These are phyloP conservation scores for Fusarium sp. DNA, from an alignment of 2,329 filamentous ascomycete genomes.

Conservation along the genomic window DNA sequence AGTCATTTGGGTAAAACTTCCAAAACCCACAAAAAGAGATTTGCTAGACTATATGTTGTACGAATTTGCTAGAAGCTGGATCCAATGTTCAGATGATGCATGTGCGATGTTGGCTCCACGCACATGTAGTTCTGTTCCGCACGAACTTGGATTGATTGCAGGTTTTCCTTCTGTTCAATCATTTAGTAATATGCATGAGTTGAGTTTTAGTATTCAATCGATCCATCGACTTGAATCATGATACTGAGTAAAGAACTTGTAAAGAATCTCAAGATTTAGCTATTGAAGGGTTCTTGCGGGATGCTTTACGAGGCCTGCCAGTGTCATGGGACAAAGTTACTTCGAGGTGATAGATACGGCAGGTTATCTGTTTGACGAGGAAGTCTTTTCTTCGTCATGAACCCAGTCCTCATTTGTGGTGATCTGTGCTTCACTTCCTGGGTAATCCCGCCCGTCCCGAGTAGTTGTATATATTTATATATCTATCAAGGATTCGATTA, in stretches of 20 bases:
- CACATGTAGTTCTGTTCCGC: constrained; percentile 7
- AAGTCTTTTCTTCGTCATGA: background rate
- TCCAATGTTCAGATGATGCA: background rate
- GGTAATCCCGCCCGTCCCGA: background rate
- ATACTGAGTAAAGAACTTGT: background rate
- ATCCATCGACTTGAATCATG: background rate
- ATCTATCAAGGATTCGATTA: background rate
- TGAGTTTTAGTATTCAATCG: constrained; percentile 1
- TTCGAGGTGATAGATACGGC: background rate
- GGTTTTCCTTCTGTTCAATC: constrained; percentile 2
- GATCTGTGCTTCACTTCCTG: background rate
- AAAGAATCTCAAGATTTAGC: background rate
- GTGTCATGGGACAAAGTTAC: background rate
- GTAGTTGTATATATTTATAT: background rate
- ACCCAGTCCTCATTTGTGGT: too few species aligned
- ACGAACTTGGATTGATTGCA: constrained; percentile 1
- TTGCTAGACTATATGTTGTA: constrained; percentile 13
- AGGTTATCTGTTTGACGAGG: background rate
- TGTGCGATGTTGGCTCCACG: background rate
- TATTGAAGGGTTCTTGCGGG: background rate
- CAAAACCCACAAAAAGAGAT: constrained; percentile 27
- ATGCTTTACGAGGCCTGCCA: background rate
- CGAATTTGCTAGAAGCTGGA: constrained; percentile 6
- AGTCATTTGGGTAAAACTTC: constrained; percentile 25
- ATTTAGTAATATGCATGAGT: background rate